Evolutionary conservation across 1,284 basidiomycete species (phyloP).

Genomic region (Grifola frondosa): DNA sequence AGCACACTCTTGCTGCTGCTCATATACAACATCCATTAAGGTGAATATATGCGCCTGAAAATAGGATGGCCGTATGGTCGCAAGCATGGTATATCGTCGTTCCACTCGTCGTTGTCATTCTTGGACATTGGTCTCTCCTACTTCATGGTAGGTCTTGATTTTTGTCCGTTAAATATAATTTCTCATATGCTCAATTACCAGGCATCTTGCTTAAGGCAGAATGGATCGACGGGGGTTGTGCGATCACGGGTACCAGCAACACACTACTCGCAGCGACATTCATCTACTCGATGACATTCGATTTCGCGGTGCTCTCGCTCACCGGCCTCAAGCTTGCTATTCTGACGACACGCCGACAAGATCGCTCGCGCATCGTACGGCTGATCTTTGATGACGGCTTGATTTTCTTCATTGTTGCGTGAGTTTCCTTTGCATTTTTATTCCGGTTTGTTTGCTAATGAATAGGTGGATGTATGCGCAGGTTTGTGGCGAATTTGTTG

Average conservation of each 20-base stretch:
- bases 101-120: constrained; percentile 54
- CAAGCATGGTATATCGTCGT: constrained; percentile 58
- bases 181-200: constrained; percentile 24
- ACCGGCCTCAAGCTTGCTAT: constrained; percentile 46
- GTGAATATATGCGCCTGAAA: constrained; percentile 6
- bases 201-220: constrained; percentile 55
- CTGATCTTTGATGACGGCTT: constrained; percentile 71
- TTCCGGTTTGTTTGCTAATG: constrained; percentile 1
- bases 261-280: constrained; percentile 60
- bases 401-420: constrained; percentile 75
- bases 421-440: constrained; percentile 29
- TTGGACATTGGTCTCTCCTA: constrained; percentile 72
- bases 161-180: not conserved
- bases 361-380: constrained; percentile 55
- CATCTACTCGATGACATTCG: constrained; percentile 74
- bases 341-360: constrained; percentile 31
- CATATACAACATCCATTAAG: constrained; percentile 11
- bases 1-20: constrained; percentile 25
- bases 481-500: constrained; percentile 64
- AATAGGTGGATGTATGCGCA: constrained; percentile 24
- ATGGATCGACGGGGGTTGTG: constrained; percentile 46
- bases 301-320: constrained; percentile 59
- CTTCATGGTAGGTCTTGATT: constrained; percentile 51
- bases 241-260: constrained; percentile 56
- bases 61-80: constrained; percentile 70